Evolutionary conservation across 164 flowering plant species (phyloP), one percentile per base, ranked within the genome.

Genomic region (Umbellularia californica): DNA sequence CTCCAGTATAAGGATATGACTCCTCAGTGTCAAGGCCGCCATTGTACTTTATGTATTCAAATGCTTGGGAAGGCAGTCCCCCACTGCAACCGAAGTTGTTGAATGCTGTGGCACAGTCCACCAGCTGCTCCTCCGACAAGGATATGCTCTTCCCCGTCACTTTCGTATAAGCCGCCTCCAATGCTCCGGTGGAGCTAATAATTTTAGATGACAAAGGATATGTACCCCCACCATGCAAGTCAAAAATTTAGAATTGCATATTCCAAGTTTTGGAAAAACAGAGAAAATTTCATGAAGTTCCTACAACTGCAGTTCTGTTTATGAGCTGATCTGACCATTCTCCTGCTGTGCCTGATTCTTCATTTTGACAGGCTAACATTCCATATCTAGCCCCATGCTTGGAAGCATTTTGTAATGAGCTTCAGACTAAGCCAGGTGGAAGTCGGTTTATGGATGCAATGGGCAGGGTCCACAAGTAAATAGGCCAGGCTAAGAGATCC

Each of bases 41-140:
- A 72, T 89, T 92, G 85, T 82, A 92, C 77, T 96, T 96, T 72
- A 96, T 88, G 84, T 96, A 96, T 58, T 94, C 95, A 80, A 89
- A 96, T 71, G 99, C 99, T 78, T 94, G 99, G 41, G 98, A 96
- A 68, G 99, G 99, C 78, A 96, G 77, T 23, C 99, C 99, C 15
- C 99, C 98, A 72, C 75, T 78, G 89, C 99, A 96, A 19, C 99
- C 99, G 75, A 87, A 89, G 86, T 96, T 96, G 79, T 96, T 91
- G 81, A 92, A 96, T 22, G 84, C 88, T 35, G 82, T 67, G 23
- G 97, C 99, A 79, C 98, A 96, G 77, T 96, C 99, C 79, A 96
- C 97, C 72, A 96, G 93, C 87, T 96, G 99, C 82, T 96, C 97
- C 83, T 96, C 98, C 0, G 99, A 96, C n/a, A 94, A 79, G 76